Base-by-base conservation (phyloP, 495 filamentous ascomycete species). In the Rhypophila decipiens region DNA sequence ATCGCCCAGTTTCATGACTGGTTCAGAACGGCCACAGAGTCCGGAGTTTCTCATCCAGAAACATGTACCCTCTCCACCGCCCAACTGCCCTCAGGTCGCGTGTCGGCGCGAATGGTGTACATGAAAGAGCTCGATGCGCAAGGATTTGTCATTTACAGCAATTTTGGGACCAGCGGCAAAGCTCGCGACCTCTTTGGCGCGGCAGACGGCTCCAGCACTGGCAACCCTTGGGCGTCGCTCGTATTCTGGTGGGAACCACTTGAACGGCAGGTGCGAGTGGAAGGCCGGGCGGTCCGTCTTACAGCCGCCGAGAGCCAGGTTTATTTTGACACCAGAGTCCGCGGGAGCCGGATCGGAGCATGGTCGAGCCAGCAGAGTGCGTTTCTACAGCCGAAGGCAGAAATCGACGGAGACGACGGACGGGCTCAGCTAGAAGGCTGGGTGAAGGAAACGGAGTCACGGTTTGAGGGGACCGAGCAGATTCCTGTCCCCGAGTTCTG, bases 401-500 rank as follows among this genome's bases (percentile, higher is more conserved):
- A 49, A 5, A 53, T 60, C 10, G 42, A 43, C 18, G 50, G 63
- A 31, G 80, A 83, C 35, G 82, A 85, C 51, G 84, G 83, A 4
- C 67, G 86, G 46, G 66, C 70, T 37, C 62, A 83, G 58, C 65
- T 93, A 24, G 85, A 88, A 52, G 60, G 67, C 41, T 77, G 80
- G 70, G 86, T 93, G 1, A 71, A 71, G 60, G 85, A 88, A 51
- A 76, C 83, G 38, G 84, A 89, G 71, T 68, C 66, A 57, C 75
- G 67, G 56, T 97, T 94, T 67, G 80, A 83, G 31, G 84, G 78
- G 10, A 38, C 72, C 51, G 83, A 95, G 46, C 61, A 85, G 33
- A 94, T 98, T 45, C 90, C 89, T 2, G 79, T 96, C 39, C 93
- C 93, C 22, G 83, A 84, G 18, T 96, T 95, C 66, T 98, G 93